Evolutionary conservation across 805 yeast genomes (phyloP).

Genomic region (Saccharomycopsis capsularis): DNA sequence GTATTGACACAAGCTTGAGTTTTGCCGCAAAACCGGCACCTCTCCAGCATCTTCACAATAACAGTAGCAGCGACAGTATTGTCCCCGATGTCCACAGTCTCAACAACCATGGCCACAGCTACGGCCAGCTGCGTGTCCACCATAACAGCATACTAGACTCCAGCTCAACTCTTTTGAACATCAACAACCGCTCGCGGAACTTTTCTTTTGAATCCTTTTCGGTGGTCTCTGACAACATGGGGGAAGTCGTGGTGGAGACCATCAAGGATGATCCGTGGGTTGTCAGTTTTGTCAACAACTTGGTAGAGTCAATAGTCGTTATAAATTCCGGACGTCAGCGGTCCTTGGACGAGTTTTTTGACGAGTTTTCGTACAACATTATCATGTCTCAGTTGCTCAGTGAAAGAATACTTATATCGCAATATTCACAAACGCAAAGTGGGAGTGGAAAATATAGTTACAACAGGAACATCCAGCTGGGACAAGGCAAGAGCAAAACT

Average conservation of each 20-base stretch:
- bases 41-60: background rate
- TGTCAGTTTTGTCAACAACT: too few relatives aligned
- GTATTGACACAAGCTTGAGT: constrained; percentile 3
- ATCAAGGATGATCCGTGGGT: too few relatives aligned
- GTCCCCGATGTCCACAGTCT: background rate
- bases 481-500: too few relatives aligned
- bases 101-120: background rate
- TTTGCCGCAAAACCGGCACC: background rate
- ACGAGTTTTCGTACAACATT: constrained; percentile 14
- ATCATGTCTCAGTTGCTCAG: constrained; percentile 15
- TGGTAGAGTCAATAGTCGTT: background rate
- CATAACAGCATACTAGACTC: background rate
- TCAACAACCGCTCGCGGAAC: background rate
- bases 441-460: too few relatives aligned
- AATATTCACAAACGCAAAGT: background rate
- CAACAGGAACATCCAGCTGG: too few relatives aligned
- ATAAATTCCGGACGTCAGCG: background rate
- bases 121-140: background rate
- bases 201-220: background rate
- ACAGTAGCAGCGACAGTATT: background rate
- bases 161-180: background rate
- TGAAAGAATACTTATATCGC: constrained; percentile 9
- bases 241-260: too few relatives aligned
- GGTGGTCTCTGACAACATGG: background rate
- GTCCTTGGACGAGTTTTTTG: constrained; percentile 4